Evolutionary conservation across 2,329 filamentous ascomycete species (phyloP).

Genomic region (Ophiobolus disseminans): DNA sequence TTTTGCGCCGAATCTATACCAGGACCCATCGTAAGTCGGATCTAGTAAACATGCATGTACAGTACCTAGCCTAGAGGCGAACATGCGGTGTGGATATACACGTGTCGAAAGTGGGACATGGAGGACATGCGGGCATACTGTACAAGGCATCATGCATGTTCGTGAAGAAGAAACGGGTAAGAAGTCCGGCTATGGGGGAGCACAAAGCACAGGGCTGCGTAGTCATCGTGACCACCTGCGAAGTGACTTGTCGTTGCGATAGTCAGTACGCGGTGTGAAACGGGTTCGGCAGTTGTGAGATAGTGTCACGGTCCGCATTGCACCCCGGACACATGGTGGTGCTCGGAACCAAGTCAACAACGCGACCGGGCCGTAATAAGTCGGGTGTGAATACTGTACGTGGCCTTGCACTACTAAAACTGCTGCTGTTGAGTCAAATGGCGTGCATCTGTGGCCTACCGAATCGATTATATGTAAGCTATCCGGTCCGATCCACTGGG

Average conservation of each 20-base stretch:
- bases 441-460: background rate
- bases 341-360: background rate
- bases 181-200: constrained; percentile 2
- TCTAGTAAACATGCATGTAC: constrained; percentile 1
- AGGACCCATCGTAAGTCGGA: constrained; percentile 1
- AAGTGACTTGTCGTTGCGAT: constrained; percentile 8
- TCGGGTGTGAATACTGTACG: background rate
- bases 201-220: too few species aligned
- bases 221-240: constrained; percentile 7
- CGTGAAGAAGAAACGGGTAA: constrained; percentile 1
- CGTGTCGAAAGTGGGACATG: constrained; percentile 31
- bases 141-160: background rate
- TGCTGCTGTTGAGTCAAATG: background rate
- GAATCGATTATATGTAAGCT: too few species aligned
- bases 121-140: constrained; percentile 1
- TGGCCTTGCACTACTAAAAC: background rate
- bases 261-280: background rate
- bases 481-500: too few species aligned
- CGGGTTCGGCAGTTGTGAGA: background rate
- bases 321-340: background rate
- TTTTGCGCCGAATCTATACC: background rate
- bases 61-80: constrained; percentile 6
- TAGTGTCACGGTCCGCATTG: background rate
- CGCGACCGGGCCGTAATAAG: background rate
- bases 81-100: constrained; percentile 34